Conservation (phyloP, 129 eudicot genomes). For the Gnaphalium uliginosum region DNA sequence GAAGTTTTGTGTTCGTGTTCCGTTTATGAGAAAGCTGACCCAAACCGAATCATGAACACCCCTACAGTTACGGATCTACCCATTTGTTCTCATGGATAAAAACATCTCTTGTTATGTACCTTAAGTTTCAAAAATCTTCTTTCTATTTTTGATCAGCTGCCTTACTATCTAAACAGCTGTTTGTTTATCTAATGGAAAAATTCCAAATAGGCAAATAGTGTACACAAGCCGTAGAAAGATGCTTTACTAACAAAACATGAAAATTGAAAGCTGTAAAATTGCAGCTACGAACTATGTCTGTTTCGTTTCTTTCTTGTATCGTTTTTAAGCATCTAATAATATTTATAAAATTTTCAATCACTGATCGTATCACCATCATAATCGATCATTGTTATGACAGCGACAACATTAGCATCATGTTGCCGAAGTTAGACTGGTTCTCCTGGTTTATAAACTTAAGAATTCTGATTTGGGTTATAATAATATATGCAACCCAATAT, state of each 20-base stretch:
- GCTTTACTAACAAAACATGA: not conserved
- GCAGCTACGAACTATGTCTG: slow-evolving; percentile 1
- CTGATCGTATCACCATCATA: not conserved
- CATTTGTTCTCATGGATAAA: no score
- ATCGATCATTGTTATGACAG: not conserved
- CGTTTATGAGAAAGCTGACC: no score
- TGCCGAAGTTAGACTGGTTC: slow-evolving; percentile 11
- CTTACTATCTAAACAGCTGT: not conserved
- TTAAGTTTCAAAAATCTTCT: not conserved
- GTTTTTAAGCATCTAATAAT: not conserved
- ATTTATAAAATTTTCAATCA: not conserved
- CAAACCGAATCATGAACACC: no score
- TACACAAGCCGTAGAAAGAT: not conserved
- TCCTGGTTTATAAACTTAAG: not conserved
- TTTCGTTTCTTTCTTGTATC: not conserved
- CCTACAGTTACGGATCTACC: no score
- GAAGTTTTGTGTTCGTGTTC: no score
- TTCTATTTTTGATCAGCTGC: not conserved
- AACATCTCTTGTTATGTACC: not conserved
- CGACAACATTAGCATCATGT: not conserved
- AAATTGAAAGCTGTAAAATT: not conserved
- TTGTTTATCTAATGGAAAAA: not conserved
- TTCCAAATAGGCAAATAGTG: not conserved
- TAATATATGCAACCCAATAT: not conserved
- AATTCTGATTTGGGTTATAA: slow-evolving; percentile 5